Percentiles rank a stretch among this genome's conserved stretches.
Conservation (phyloP, 1,284 basidiomycete genomes). For the Malassezia obtusa region DNA sequence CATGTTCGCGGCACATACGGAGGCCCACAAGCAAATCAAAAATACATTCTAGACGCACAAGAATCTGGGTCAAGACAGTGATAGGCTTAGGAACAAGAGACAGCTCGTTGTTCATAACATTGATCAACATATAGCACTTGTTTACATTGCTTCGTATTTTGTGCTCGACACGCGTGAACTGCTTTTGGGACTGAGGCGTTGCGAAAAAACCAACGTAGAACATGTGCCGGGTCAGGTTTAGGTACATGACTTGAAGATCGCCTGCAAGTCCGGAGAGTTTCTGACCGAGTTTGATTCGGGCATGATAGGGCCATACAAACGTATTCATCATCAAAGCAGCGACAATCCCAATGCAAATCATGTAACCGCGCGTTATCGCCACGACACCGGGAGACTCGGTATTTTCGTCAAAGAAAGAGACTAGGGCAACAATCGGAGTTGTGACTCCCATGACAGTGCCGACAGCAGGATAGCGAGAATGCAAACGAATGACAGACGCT, state of each 20-base stretch:
- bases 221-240: constrained; percentile 37
- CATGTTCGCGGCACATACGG: constrained; percentile 48
- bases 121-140: constrained; percentile 48
- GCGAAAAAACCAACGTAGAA: constrained; percentile 22
- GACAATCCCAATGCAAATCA: constrained; percentile 38
- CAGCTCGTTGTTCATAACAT: constrained; percentile 46
- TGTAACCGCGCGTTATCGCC: constrained; percentile 31
- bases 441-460: constrained; percentile 50
- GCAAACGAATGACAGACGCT: constrained; percentile 41
- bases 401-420: constrained; percentile 44
- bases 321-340: constrained; percentile 38
- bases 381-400: constrained; percentile 16
- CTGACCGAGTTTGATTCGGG: constrained; percentile 27
- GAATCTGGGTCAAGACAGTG: constrained; percentile 48
- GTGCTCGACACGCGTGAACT: constrained; percentile 31
- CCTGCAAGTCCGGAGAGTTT: constrained; percentile 22
- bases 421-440: constrained; percentile 46
- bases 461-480: constrained; percentile 48
- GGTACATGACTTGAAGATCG: constrained; percentile 31
- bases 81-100: constrained; percentile 51
- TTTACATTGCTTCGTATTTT: constrained; percentile 44
- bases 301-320: constrained; percentile 39
- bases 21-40: constrained; percentile 49
- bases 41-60: constrained; percentile 48
- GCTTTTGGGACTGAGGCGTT: constrained; percentile 17